Evolutionary conservation across 306 rosid species (phyloP).

Genomic region (Sophora flavescens): DNA sequence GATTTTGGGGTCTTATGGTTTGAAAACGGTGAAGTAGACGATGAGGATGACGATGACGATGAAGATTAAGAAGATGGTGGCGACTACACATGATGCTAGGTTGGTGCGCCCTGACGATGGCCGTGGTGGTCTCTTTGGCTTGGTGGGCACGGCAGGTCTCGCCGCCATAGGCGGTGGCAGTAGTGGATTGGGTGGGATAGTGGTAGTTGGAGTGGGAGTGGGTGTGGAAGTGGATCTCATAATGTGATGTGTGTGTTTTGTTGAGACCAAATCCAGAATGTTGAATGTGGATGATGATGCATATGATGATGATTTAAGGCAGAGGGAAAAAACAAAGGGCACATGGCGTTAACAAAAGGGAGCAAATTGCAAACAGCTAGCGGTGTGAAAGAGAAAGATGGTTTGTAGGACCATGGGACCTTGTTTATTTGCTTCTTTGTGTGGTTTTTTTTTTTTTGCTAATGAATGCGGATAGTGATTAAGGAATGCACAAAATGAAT

Average conservation of each 20-base stretch:
- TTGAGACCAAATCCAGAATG: conserved; percentile 5
- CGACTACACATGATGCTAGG: conserved; percentile 90
- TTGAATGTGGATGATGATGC: background rate
- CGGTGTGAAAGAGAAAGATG: background rate
- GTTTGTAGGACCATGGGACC: conserved; percentile 14
- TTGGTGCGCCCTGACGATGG: conserved; percentile 87
- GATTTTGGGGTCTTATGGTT: conserved; percentile 83
- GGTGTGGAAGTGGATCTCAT: background rate
- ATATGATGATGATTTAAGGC: background rate
- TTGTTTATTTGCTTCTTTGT: background rate
- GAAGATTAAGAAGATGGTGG: conserved; percentile 84
- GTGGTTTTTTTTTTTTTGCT: too few relatives aligned
- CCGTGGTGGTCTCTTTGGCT: conserved; percentile 59
- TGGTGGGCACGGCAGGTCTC: background rate
- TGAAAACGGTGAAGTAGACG: conserved; percentile 86
- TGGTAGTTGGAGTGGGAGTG: background rate
- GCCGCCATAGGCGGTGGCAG: conserved; percentile 42
- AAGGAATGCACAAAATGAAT: too few relatives aligned
- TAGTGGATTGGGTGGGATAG: background rate
- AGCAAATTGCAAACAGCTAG: background rate
- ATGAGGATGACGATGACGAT: conserved; percentile 71
- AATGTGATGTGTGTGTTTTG: background rate
- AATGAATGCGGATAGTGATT: too few relatives aligned
- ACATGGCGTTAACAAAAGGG: conserved; percentile 15
- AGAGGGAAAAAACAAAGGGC: conserved; percentile 22